phyloP scores from a whole-genome alignment of 2,329 filamentous ascomycete species.

The Thielaviopsis populi region DNA sequence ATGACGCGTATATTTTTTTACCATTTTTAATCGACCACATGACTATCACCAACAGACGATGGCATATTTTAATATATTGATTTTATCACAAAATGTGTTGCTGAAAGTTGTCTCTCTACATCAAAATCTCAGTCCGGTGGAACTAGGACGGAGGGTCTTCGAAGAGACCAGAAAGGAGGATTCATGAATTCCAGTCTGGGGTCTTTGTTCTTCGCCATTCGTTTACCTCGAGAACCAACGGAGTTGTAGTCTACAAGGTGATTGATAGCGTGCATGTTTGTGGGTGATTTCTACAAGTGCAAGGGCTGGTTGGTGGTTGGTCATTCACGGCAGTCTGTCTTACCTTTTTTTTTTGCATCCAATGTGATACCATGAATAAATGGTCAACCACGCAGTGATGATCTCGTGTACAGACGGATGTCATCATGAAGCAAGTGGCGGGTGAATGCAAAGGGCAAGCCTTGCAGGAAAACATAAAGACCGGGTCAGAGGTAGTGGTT shows the following conservation, averaged over 20 bases:
- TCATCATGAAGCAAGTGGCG: too few species aligned
- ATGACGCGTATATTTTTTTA: slow-evolving; percentile 6
- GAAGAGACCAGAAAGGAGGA: slow-evolving; percentile 45
- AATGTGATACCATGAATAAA: not conserved
- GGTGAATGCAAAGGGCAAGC: too few species aligned
- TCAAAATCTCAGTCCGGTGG: slow-evolving; percentile 67
- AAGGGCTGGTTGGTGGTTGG: not conserved
- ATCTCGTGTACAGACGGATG: too few species aligned
- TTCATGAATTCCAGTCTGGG: slow-evolving; percentile 32
- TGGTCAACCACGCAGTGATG: not conserved
- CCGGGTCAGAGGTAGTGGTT: too few species aligned
- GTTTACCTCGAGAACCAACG: slow-evolving; percentile 84
- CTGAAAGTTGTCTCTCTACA: slow-evolving; percentile 53
- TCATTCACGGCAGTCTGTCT: not conserved
- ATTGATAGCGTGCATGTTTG: slow-evolving; percentile 15
- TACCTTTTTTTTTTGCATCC: not conserved
- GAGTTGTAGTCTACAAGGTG: slow-evolving; percentile 19
- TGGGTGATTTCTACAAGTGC: not conserved
- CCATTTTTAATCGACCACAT: slow-evolving; percentile 8
- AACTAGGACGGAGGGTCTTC: slow-evolving; percentile 57
- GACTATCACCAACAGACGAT: not conserved
- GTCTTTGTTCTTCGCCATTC: slow-evolving; percentile 67
- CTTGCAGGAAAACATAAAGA: too few species aligned
- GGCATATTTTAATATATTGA: slow-evolving; percentile 3
- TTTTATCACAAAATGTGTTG: not conserved